Evolutionary conservation across 768 basidiomycete species (phyloP), one percentile per base, ranked within the genome.

Genomic region (Suillus clintonianus): DNA sequence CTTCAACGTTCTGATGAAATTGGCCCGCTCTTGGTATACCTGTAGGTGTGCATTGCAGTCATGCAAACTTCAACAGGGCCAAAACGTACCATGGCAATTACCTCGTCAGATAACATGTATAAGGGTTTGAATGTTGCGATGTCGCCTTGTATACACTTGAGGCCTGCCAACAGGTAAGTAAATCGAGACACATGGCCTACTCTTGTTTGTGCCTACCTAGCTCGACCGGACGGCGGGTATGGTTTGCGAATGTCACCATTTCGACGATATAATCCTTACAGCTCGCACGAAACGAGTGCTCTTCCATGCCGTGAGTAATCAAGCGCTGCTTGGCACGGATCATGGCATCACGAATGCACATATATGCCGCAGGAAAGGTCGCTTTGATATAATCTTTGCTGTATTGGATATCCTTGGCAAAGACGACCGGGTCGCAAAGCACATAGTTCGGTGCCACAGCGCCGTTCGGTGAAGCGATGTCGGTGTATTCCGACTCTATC

Each of bases 221-320:
- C 1, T 11, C 19, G 43, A 45, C 43, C 5, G 43, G 4, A 10
- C n/a, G n/a, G n/a, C 43, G n/a, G 4, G 43, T 19, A 45, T 11
- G 43, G 4, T 45, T 45, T 4, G 43, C 43, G n/a, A 45, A n/a
- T 11, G 43, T 45, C 0, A 45, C 4, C 43, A 45, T 45, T 10
- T 45, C 43, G n/a, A 45, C 4, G 14, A 45, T 45, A 1, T n/a
- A 45, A 4, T 22, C n/a, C 1, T n/a, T 45, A 1, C 19, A 45
- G 4, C 0, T 9, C 0, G n/a, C n/a, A 4, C 43, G 10, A 4
- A 45, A 45, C 5, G 43, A 11, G n/a, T 0, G n/a, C 1, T 45
- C 3, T n/a, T 45, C 8, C 4, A 2, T 10, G 3, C 43, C n/a
- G 3, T 22, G 3, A 7, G 4, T 45, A 11, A 8, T 45, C 1